phyloP scores from a whole-genome alignment of 805 yeast species.

The Ogataea corticis region DNA sequence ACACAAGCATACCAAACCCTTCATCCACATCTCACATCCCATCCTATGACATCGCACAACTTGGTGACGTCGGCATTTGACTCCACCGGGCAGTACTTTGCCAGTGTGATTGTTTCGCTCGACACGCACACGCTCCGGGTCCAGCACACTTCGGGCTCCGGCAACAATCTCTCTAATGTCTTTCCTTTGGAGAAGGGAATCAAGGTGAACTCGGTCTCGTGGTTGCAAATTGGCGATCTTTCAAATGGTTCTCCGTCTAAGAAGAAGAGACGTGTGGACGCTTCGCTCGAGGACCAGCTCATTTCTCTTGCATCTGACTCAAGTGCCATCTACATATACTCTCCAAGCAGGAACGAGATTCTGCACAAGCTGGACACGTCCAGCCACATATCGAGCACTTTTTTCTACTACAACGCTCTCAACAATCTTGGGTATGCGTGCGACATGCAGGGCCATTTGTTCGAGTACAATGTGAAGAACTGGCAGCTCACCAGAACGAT shows the following conservation, averaged over 20 bases:
- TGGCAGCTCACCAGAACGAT: slow-evolving; percentile 45
- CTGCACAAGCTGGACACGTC: slow-evolving; percentile 44
- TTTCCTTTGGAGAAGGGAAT: slow-evolving; percentile 54
- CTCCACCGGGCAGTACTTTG: slow-evolving; percentile 58
- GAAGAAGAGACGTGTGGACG: slow-evolving; percentile 30
- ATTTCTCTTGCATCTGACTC: slow-evolving; percentile 64
- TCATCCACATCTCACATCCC: background rate
- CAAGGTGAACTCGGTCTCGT: slow-evolving; percentile 48
- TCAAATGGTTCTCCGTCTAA: slow-evolving; percentile 19
- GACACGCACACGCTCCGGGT: slow-evolving; percentile 72
- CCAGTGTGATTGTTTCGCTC: slow-evolving; percentile 64
- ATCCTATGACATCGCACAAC: slow-evolving; percentile 9
- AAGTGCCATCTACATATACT: slow-evolving; percentile 65
- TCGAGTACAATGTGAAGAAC: slow-evolving; percentile 59
- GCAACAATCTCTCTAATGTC: slow-evolving; percentile 39
- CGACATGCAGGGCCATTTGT: slow-evolving; percentile 57
- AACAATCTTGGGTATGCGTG: slow-evolving; percentile 56
- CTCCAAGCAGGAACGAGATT: slow-evolving; percentile 64
- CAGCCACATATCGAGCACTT: slow-evolving; percentile 31
- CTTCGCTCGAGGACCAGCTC: slow-evolving; percentile 40
- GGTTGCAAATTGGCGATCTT: slow-evolving; percentile 41
- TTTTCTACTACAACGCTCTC: slow-evolving; percentile 44
- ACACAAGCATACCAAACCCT: background rate
- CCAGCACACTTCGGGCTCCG: slow-evolving; percentile 45
- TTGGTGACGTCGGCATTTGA: slow-evolving; percentile 54